phyloP scores from a whole-genome alignment of 1,284 basidiomycete species.

The Puccinia triticina region DNA sequence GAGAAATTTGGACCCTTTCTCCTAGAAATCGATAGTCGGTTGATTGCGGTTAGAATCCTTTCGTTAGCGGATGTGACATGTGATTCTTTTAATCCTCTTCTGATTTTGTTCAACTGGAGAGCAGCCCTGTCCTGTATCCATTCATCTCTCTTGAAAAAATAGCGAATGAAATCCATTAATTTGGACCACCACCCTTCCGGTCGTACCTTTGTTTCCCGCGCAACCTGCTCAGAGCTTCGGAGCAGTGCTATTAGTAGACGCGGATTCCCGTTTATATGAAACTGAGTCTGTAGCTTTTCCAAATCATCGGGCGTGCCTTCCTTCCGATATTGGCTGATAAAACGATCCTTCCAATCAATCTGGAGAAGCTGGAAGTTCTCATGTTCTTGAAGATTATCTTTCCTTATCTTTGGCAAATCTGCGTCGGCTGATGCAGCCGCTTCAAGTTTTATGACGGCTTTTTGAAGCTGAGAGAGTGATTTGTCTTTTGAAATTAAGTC shows the following conservation, averaged over 20 bases:
- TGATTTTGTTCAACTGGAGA: not conserved
- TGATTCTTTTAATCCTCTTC: not conserved
- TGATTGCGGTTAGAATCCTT: not conserved
- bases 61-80: not conserved
- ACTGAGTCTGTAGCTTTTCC: not conserved
- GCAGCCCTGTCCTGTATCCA: conserved; percentile 2
- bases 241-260: not conserved
- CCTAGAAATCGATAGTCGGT: not conserved
- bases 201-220: not conserved
- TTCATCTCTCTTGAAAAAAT: not conserved
- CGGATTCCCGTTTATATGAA: not conserved
- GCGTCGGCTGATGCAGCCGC: not conserved
- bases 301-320: not conserved
- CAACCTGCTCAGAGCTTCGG: not conserved
- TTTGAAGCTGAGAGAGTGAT: not conserved
- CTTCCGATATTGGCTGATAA: not conserved
- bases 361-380: conserved; percentile 2
- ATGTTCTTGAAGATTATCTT: not conserved
- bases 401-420: not conserved
- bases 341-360: not conserved
- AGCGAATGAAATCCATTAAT: not conserved
- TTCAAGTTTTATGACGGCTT: conserved; percentile 1
- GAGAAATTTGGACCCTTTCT: conserved; percentile 2
- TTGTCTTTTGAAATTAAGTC: conserved; percentile 1
- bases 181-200: not conserved